Conservation (phyloP, 495 filamentous ascomycete genomes). For the Xylaria telfairii region DNA sequence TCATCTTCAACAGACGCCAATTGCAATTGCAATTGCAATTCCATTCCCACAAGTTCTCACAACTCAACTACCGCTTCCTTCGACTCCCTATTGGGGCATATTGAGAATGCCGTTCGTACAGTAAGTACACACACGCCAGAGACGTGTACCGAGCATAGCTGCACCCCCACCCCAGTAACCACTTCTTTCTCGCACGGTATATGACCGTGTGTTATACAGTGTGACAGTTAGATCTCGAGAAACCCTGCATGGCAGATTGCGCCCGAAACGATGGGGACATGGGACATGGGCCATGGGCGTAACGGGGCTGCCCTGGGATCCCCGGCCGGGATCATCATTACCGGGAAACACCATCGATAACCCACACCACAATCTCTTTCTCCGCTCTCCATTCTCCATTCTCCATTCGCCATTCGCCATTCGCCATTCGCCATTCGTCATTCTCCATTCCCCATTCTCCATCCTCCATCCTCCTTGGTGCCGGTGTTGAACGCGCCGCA, state of each 20-base stretch:
- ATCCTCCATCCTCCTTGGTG: no score
- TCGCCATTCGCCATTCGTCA: no score
- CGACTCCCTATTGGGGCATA: neutral
- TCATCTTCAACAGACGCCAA: neutral
- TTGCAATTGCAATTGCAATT: no score
- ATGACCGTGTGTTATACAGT: neutral
- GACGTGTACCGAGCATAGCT: neutral
- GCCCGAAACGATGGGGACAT: slow-evolving; percentile 26
- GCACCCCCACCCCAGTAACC: neutral
- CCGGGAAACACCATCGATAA: neutral
- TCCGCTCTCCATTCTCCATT: no score
- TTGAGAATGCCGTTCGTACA: neutral
- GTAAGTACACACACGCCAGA: neutral
- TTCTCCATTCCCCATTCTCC: no score
- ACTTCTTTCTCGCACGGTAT: neutral
- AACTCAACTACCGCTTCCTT: no score
- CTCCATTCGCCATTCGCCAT: no score
- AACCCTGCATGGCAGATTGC: slow-evolving; percentile 26
- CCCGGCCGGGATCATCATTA: slow-evolving; percentile 13
- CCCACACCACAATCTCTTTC: slow-evolving; percentile 17
- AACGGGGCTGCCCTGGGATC: slow-evolving; percentile 16
- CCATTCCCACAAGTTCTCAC: no score
- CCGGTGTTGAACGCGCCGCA: slow-evolving; percentile 21
- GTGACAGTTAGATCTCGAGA: slow-evolving; percentile 16
- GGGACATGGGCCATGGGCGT: no score